Base-by-base conservation (phyloP, 75 land plant genomes). In the Cunninghamia lanceolata region DNA sequence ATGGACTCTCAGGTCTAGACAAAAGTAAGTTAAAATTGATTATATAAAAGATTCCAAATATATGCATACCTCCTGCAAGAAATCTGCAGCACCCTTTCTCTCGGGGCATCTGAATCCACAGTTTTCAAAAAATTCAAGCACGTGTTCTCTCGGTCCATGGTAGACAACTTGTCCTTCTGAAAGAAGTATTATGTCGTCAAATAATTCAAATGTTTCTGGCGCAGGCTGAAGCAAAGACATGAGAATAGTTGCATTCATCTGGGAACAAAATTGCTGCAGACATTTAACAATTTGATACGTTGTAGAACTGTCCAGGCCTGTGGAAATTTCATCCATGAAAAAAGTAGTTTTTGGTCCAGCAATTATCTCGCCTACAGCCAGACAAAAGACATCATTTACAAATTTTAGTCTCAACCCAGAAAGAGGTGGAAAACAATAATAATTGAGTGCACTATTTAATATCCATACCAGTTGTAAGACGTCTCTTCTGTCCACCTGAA, bases 51-150 rank as follows among this genome's bases (percentile, higher is more conserved):
- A 32, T 73, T 73, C 36, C 17, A 73, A 11, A 73, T 25, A 38
- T 35, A 21, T 40, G 73, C 42, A 88, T 87, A 95, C 95, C 85
- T 95, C 96, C 91, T 95, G 96, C 38, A 95, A 84, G 81, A 91
- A 95, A 77, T 95, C 97, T 43, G 97, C 97, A 19, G 90, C 90
- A 73, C 95, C 94, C 87, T 95, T 94, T 77, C 94, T 90, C 73
- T 93, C 93, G 1, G 94, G 95, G 73, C 47, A 46, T 82, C 50
- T 82, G 52, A 82, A 82, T 28, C 97, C 97, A 50, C 83, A 82
- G 3, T 34, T 82, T 82, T 47, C 94, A 88, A 96, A 96, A 85
- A 96, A 96, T 30, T 91, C 93, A 0, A 95, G 90, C 34, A 94
- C 94, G 66, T 90, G 79, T 21, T 96, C 93, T 3, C 93, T 93